Conservation (phyloP, 495 filamentous ascomycete species). For the Rhypophila decipiens region DNA sequence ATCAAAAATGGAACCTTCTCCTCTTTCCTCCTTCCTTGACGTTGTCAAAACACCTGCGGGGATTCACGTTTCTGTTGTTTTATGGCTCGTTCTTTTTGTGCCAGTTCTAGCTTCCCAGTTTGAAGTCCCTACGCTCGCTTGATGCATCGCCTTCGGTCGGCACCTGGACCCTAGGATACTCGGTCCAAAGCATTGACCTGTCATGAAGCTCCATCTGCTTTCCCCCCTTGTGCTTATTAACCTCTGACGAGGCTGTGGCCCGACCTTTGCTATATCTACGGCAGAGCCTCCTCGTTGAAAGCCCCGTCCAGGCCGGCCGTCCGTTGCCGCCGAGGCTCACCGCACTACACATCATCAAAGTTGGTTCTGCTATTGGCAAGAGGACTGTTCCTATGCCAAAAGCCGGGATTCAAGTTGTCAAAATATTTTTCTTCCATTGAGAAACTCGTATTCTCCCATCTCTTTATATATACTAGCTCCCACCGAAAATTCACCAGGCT, state of each 20-base stretch:
- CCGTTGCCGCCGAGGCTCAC: background rate
- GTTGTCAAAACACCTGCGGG: background rate
- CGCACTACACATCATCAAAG: background rate
- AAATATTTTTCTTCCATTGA: too few species aligned
- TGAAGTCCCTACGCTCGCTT: too few species aligned
- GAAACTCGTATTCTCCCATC: too few species aligned
- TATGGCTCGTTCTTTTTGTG: too few species aligned
- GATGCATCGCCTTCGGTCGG: too few species aligned
- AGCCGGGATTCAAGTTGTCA: too few species aligned
- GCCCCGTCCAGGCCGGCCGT: background rate
- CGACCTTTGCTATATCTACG: background rate
- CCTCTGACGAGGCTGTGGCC: background rate
- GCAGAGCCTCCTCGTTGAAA: background rate
- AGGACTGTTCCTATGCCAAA: too few species aligned
- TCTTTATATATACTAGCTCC: background rate
- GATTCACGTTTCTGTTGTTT: background rate
- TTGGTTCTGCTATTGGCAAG: too few species aligned
- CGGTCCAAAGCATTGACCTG: too few species aligned
- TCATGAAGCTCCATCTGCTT: background rate
- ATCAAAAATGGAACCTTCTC: constrained; percentile 1
- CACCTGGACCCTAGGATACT: too few species aligned
- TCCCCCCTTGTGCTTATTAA: background rate
- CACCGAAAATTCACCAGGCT: background rate
- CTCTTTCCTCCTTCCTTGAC: too few species aligned
- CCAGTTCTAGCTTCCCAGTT: too few species aligned